Percentiles rank a stretch among this genome's conserved stretches.
Conservation (phyloP, 345 rosid species). For the Passiflora organensis region DNA sequence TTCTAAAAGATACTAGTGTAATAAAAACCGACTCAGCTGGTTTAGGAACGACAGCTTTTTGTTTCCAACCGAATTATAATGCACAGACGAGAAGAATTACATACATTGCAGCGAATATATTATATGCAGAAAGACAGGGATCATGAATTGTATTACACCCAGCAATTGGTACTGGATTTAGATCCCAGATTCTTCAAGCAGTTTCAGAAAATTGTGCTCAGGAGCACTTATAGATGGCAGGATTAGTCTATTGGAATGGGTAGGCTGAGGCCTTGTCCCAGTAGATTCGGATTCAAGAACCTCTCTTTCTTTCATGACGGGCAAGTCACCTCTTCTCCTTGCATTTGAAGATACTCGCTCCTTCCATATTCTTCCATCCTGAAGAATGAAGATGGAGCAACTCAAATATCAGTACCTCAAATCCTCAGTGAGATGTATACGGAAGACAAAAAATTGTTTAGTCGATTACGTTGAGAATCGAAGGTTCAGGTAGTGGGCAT, state of each 20-base stretch:
- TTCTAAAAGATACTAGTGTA: too few relatives aligned
- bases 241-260: conserved; percentile 44
- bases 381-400: conserved; percentile 14
- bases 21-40: too few relatives aligned
- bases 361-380: conserved; percentile 98
- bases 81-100: too few relatives aligned
- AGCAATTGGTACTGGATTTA: conserved; percentile 27
- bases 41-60: too few relatives aligned
- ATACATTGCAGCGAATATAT: too few relatives aligned
- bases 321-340: conserved; percentile 59
- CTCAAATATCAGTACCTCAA: conserved; percentile 8
- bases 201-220: conserved; percentile 71
- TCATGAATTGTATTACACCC: too few relatives aligned
- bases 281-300: conserved; percentile 43
- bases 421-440: background rate
- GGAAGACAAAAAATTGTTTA: background rate
- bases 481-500: conserved; percentile 88
- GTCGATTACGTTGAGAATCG: conserved; percentile 79
- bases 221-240: conserved; percentile 91
- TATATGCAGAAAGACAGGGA: too few relatives aligned
- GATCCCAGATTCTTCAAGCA: conserved; percentile 69
- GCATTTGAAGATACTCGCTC: conserved; percentile 66
- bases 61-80: too few relatives aligned
- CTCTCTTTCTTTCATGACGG: conserved; percentile 51
- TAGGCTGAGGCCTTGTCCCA: conserved; percentile 32